These are phyloP conservation scores for Ascochyta viciae-villosae DNA, from an alignment of 2,329 filamentous ascomycete genomes.

Conservation along the genomic window DNA sequence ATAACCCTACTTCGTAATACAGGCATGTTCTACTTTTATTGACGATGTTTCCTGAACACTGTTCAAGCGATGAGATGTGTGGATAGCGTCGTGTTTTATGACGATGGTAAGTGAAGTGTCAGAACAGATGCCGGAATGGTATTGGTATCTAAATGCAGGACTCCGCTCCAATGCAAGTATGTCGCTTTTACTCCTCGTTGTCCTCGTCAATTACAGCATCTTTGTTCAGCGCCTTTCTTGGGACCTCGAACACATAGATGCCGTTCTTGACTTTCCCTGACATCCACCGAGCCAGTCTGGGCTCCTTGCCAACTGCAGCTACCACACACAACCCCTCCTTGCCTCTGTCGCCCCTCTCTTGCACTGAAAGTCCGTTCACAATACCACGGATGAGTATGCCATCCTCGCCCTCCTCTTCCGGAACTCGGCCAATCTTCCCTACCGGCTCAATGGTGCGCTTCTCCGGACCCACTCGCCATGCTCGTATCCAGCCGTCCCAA, in stretches of 20 bases:
- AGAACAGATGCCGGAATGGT: conserved; percentile 23
- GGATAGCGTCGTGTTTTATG: background rate
- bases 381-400: conserved; percentile 69
- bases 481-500: conserved; percentile 89
- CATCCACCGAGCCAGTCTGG: conserved; percentile 84
- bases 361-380: conserved; percentile 86
- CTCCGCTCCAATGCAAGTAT: conserved; percentile 19
- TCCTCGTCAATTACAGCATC: conserved; percentile 17
- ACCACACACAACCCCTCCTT: conserved; percentile 79
- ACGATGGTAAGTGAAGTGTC: background rate
- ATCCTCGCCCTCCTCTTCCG: conserved; percentile 27
- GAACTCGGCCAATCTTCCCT: conserved; percentile 66
- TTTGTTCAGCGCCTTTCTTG: conserved; percentile 47
- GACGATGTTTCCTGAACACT: background rate
- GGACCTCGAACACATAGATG: conserved; percentile 86
- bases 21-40: too few species aligned
- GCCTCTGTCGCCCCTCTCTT: conserved; percentile 81
- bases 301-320: conserved; percentile 85
- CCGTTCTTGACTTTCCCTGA: conserved; percentile 74
- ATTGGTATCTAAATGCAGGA: conserved; percentile 33
- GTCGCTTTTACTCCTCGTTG: conserved; percentile 14
- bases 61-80: background rate
- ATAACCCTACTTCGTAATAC: too few species aligned
- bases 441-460: conserved; percentile 78
- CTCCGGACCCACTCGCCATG: conserved; percentile 78